phyloP scores from a whole-genome alignment of 1,284 basidiomycete genomes.

The Irpex sp. region DNA sequence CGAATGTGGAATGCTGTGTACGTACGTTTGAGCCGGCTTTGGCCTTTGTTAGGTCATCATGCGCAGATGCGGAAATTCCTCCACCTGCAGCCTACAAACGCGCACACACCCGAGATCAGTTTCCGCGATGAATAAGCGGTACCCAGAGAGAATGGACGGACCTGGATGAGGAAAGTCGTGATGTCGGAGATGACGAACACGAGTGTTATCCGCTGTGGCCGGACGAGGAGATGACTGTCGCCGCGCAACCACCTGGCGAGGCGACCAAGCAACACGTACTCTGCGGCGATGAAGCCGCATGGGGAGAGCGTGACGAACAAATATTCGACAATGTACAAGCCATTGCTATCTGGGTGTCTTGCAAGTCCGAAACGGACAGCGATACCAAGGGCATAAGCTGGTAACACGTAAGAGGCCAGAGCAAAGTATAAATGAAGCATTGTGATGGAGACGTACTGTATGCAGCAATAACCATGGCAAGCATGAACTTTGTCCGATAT shows the following conservation, averaged over 20 bases:
- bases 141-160: not conserved
- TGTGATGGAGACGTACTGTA: constrained; percentile 38
- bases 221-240: constrained; percentile 51
- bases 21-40: constrained; percentile 9
- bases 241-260: constrained; percentile 50
- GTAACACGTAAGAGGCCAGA: constrained; percentile 16
- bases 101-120: not conserved
- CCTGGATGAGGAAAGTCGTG: constrained; percentile 65
- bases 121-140: constrained; percentile 39
- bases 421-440: not conserved
- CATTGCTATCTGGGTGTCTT: constrained; percentile 31
- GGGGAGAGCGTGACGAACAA: constrained; percentile 80
- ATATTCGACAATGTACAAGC: constrained; percentile 71
- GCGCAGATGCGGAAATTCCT: constrained; percentile 28
- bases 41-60: constrained; percentile 3
- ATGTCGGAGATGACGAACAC: constrained; percentile 59
- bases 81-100: constrained; percentile 32
- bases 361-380: constrained; percentile 45
- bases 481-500: constrained; percentile 57
- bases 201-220: constrained; percentile 47
- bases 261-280: constrained; percentile 64
- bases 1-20: not conserved
- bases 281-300: constrained; percentile 74
- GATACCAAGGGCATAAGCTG: constrained; percentile 44
- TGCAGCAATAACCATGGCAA: constrained; percentile 56